Percentiles rank a stretch among this genome's conserved stretches.
These are phyloP conservation scores for Lentinula edodes DNA, from an alignment of 768 basidiomycete species.

Conservation along the genomic window DNA sequence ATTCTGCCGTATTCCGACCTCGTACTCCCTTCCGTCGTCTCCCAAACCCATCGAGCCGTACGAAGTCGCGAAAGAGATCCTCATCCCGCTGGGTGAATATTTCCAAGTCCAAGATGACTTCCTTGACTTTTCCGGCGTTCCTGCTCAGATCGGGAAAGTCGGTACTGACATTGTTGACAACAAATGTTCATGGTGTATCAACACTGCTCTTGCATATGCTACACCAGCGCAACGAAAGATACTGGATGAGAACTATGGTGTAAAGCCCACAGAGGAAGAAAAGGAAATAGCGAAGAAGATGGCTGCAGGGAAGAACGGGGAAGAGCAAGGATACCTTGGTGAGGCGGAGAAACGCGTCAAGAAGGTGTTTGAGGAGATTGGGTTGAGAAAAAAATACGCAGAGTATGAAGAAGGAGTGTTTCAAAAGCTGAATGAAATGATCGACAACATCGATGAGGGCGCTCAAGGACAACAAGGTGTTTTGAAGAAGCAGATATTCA, in stretches of 20 bases:
- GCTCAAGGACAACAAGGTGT: slow-evolving; percentile 27
- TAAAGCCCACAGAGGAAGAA: slow-evolving; percentile 51
- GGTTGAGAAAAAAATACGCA: slow-evolving; percentile 60
- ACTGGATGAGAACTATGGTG: slow-evolving; percentile 55
- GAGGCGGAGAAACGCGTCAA: slow-evolving; percentile 36
- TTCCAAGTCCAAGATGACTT: slow-evolving; percentile 99
- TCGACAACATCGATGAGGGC: slow-evolving; percentile 60
- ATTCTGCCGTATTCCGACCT: slow-evolving; percentile 57
- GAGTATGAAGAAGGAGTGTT: slow-evolving; percentile 79
- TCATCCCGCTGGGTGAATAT: slow-evolving; percentile 92
- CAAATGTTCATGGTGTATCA: slow-evolving; percentile 97
- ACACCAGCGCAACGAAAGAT: slow-evolving; percentile 50
- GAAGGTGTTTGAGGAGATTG: slow-evolving; percentile 64
- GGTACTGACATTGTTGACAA: slow-evolving; percentile 98
- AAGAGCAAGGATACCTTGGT: slow-evolving; percentile 7
- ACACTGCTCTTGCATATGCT: slow-evolving; percentile 67
- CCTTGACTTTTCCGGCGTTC: slow-evolving; percentile 86
- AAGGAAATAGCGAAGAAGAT: slow-evolving; percentile 7
- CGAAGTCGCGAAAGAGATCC: slow-evolving; percentile 45
- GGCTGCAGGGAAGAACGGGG: slow-evolving; percentile 3
- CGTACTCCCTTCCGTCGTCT: slow-evolving; percentile 67
- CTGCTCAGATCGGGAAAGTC: slow-evolving; percentile 67
- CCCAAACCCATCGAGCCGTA: background rate
- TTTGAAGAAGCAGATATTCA: slow-evolving; percentile 68
- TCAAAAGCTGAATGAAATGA: slow-evolving; percentile 56